phyloP scores from a whole-genome alignment of 768 basidiomycete genomes.

The Tylopilus sp. region DNA sequence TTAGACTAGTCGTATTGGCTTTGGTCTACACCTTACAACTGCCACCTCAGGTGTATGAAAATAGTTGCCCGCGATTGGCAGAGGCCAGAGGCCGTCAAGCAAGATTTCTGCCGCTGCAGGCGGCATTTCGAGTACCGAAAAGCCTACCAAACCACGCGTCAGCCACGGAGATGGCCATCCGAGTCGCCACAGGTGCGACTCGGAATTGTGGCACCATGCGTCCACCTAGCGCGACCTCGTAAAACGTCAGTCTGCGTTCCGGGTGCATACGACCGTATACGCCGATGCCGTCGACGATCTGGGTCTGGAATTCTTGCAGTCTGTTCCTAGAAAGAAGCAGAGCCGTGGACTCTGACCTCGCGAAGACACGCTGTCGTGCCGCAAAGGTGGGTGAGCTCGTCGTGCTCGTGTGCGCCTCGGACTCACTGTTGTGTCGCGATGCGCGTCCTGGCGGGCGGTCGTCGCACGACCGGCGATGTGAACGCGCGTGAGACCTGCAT shows the following conservation, averaged over 20 bases:
- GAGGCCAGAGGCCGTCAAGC: too few species aligned
- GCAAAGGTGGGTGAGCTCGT: neutral
- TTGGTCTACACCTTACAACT: too few species aligned
- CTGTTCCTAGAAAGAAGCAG: conserved; percentile 41
- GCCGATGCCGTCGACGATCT: conserved; percentile 69
- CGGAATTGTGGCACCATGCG: conserved; percentile 78
- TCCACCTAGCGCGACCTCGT: conserved; percentile 64
- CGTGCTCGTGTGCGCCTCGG: too few species aligned
- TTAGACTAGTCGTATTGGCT: too few species aligned
- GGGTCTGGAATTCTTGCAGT: conserved; percentile 69
- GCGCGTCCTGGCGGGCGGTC: conserved; percentile 51
- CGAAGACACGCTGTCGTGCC: conserved; percentile 27
- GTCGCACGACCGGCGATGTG: neutral
- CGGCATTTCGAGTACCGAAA: too few species aligned
- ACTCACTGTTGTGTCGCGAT: conserved; percentile 65
- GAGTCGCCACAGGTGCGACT: conserved; percentile 49
- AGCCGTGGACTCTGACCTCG: too few species aligned
- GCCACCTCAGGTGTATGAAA: too few species aligned
- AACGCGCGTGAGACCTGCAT: conserved; percentile 34
- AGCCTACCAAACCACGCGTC: conserved; percentile 38
- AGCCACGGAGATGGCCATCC: neutral
- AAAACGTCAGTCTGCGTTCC: conserved; percentile 66
- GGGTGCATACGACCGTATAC: conserved; percentile 60
- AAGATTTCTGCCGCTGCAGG: too few species aligned
- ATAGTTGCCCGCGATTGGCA: too few species aligned